Evolutionary conservation across 1,139 yeast species (phyloP), one percentile per base, ranked within the genome.

Genomic region (Pichia sp.): DNA sequence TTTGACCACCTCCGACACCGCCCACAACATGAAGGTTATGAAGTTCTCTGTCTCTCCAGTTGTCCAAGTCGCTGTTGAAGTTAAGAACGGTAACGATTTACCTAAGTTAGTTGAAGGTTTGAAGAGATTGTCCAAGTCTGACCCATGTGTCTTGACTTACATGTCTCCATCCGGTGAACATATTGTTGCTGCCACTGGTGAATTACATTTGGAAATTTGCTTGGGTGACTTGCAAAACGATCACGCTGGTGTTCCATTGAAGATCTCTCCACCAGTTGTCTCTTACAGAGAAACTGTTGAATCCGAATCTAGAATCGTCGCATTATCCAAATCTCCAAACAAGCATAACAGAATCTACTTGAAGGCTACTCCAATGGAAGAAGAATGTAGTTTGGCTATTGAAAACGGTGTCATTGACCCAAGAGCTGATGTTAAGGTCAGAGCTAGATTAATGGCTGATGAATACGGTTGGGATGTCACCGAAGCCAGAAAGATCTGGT

Each of bases 401-500:
- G 99, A 93, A 84, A 68, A 75, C 64, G 98, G 98, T 81, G 83
- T 81, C 76, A 82, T 93, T 74, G 82, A 82, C 80, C 90, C 98
- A 75, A 88, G 95, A 81, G 99, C 92, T 72, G 99, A 93, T 83
- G 84, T 93, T 90, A 93, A 93, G 86, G 88, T 89, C 70, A 92
- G 99, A 85, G 99, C 99, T 70, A 92, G 99, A 86, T 73, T 90
- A 75, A 83, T 93, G 84, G 98, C 99, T 74, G 99, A 93, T 77
- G 96, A 93, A 77, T 95, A 78, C 87, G 97, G 93, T 70, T 93
- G 99, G 99, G 98, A 93, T 76, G 97, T 93, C 74, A 84, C 97
- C 72, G 99, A 93, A 74, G 99, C 98, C 80, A 90, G 99, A 87
- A 93, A 93, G 95, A 93, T 93, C 75, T 93, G 99, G 99, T 90